A percentile compares a stretch with the other conserved stretches of the same genome.
Conservation (phyloP, 768 basidiomycete species). For the Tricholoma terreum region DNA sequence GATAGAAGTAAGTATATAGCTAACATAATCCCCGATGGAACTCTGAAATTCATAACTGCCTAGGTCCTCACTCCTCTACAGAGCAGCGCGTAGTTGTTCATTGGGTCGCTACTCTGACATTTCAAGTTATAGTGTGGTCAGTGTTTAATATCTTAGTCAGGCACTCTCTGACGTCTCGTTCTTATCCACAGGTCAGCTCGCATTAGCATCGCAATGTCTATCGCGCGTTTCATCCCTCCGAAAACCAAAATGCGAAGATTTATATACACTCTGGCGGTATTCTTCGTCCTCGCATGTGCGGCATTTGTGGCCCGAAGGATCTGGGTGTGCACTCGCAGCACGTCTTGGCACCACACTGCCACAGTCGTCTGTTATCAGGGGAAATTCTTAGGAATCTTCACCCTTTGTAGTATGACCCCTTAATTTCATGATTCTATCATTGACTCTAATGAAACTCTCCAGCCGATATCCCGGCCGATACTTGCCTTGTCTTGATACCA, state of each 20-base stretch:
- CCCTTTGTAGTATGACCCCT: constrained; percentile 10
- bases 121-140: constrained; percentile 13
- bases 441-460: constrained; percentile 7
- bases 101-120: constrained; percentile 6
- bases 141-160: not conserved
- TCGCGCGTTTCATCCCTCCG: constrained; percentile 11
- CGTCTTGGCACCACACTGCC: constrained; percentile 10
- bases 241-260: constrained; percentile 1
- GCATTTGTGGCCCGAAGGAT: constrained; percentile 11
- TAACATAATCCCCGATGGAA: not conserved
- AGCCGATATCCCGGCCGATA: constrained; percentile 26
- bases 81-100: constrained; percentile 6
- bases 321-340: constrained; percentile 5
- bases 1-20: not conserved
- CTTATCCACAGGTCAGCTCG: constrained; percentile 11
- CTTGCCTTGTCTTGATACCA: constrained; percentile 21
- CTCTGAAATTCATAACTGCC: not conserved
- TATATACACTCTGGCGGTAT: constrained; percentile 5
- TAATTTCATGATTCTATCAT: not conserved
- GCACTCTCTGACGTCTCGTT: not conserved
- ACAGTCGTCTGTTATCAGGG: constrained; percentile 13
- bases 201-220: constrained; percentile 19
- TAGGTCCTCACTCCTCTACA: constrained; percentile 4
- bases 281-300: constrained; percentile 10
- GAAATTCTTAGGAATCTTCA: constrained; percentile 5